A percentile compares a stretch with the other conserved stretches of the same genome.
phyloP scores from a whole-genome alignment of 2,329 filamentous ascomycete genomes.

The Scolecobasidium constrictum region DNA sequence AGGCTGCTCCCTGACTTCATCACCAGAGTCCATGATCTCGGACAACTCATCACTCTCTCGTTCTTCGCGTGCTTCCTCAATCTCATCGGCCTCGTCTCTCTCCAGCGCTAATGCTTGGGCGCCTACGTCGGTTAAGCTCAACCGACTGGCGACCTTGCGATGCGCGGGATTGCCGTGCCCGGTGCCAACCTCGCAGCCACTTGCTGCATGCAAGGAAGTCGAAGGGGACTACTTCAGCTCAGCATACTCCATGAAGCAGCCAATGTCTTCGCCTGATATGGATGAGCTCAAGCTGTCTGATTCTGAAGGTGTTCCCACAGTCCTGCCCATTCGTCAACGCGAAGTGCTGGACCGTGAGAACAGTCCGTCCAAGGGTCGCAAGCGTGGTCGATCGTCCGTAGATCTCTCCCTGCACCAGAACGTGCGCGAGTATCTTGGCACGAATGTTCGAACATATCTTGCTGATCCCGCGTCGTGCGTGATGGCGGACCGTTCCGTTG shows the following conservation, averaged over 20 bases:
- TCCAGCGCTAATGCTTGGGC: conserved; percentile 33
- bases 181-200: neutral
- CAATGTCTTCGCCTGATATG: conserved; percentile 5
- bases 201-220: conserved; percentile 1
- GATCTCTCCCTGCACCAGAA: conserved; percentile 55
- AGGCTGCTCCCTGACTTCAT: conserved; percentile 42
- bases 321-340: conserved; percentile 1
- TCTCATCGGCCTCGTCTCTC: conserved; percentile 40
- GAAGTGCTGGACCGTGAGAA: conserved; percentile 18
- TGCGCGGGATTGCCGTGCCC: conserved; percentile 9
- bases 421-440: conserved; percentile 50
- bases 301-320: conserved; percentile 9
- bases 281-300: conserved; percentile 11
- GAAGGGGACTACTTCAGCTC: conserved; percentile 1
- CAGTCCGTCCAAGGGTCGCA: conserved; percentile 31
- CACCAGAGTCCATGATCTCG: conserved; percentile 55
- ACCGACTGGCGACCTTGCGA: conserved; percentile 38
- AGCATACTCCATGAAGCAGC: conserved; percentile 5
- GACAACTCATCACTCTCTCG: conserved; percentile 40
- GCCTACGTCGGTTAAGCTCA: conserved; percentile 39
- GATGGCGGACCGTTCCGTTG: conserved; percentile 24
- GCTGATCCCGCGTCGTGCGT: conserved; percentile 12
- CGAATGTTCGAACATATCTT: conserved; percentile 7
- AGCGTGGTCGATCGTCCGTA: conserved; percentile 52
- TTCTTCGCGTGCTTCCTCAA: conserved; percentile 44